Evolutionary conservation across 768 basidiomycete species (phyloP), one percentile per base, ranked within the genome.

Genomic region (Amanita phalloides): DNA sequence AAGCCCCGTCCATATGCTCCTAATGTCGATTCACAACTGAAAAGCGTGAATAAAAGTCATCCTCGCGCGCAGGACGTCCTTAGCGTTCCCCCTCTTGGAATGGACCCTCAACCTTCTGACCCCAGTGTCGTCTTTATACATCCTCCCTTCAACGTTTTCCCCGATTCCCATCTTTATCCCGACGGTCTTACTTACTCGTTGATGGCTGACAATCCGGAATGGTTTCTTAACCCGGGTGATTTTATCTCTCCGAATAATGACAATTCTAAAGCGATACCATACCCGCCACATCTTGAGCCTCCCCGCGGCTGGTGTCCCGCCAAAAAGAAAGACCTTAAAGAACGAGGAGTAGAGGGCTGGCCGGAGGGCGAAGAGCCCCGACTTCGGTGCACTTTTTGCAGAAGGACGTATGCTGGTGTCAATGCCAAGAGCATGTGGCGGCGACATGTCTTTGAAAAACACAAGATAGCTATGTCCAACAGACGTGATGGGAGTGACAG

Each of bases 351-450:
- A 7, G 84, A 85, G 46, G 79, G 79, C 14, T 87, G 84, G 83
- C 83, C 85, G 7, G 85, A 90, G 53, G 87, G 86, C 23, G 83
- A 86, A 62, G 85, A 87, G 58, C 87, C 87, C 6, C 70, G 84
- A 14, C 72, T 91, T 23, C 75, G 88, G 45, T 91, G 88, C 66
- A 90, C 88, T 1, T 90, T 91, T 60, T 91, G 88, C 59, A 71
- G 89, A 57, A 76, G 89, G 57, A 84, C 82, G 4, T 91, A 91
- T 58, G 84, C 87, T 3, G 88, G 88, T 9, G 85, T 88, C 30
- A 91, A 91, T 62, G 89, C 88, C 5, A 90, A 90, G 67, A 90
- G 87, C 61, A 91, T 91, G 88, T 91, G 88, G 88, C 71, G 88
- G 54, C 74, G 88, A 44, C 88, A 91, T 64, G 88, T 91, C 28